Evolutionary conservation across 1,284 basidiomycete genomes (phyloP).

Genomic region (Naganishia albida): DNA sequence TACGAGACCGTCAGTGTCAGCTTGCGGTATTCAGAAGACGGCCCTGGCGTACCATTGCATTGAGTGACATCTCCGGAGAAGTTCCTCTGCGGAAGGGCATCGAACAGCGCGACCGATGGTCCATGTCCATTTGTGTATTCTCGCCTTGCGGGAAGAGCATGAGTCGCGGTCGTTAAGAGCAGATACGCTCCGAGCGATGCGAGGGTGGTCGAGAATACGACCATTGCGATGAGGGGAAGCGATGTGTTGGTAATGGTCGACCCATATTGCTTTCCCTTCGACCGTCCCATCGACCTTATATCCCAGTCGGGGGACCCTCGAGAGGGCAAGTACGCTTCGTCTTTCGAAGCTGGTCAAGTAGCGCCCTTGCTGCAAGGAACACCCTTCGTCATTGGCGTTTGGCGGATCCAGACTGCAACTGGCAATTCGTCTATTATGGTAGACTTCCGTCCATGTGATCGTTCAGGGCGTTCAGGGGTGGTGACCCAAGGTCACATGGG

Average conservation of each 20-base stretch:
- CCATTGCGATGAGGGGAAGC: slow-evolving; percentile 3
- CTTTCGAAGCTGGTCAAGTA: too few relatives aligned
- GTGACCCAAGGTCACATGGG: too few relatives aligned
- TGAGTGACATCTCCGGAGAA: slow-evolving; percentile 20
- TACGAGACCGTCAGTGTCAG: background rate
- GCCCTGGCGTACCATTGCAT: slow-evolving; percentile 3
- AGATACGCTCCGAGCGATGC: slow-evolving; percentile 12
- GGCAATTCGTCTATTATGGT: too few relatives aligned
- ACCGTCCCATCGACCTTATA: too few relatives aligned
- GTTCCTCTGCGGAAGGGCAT: slow-evolving; percentile 9
- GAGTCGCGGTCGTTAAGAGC: slow-evolving; percentile 4
- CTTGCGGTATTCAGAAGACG: background rate
- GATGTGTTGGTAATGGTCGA: background rate
- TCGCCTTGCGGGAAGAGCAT: slow-evolving; percentile 11
- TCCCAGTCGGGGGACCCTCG: too few relatives aligned
- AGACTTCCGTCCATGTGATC: too few relatives aligned
- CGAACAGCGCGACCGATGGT: slow-evolving; percentile 12
- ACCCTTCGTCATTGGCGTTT: too few relatives aligned
- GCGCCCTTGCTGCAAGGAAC: too few relatives aligned
- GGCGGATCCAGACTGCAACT: too few relatives aligned
- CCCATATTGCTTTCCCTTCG: too few relatives aligned
- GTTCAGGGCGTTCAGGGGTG: too few relatives aligned
- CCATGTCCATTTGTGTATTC: slow-evolving; percentile 20
- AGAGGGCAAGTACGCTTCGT: too few relatives aligned
- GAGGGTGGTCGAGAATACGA: slow-evolving; percentile 16